phyloP scores from a whole-genome alignment of 169 alveolate genomes.

The Plasmodium ovale region DNA sequence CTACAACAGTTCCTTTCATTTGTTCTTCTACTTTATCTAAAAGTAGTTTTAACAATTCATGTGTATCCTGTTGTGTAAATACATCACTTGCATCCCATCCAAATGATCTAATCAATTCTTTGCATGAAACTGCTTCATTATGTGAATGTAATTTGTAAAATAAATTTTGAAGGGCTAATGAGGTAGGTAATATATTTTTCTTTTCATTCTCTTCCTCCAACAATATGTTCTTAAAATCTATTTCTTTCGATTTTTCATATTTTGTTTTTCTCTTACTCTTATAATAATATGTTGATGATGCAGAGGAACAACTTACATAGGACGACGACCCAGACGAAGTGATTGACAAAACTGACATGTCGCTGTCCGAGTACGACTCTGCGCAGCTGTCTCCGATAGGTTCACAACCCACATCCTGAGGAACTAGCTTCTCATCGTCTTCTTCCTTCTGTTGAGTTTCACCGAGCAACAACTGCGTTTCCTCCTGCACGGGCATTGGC shows the following conservation, averaged over 20 bases:
- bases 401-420: conserved; percentile 10
- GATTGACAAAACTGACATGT: conserved; percentile 49
- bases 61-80: conserved; percentile 97
- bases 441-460: neutral
- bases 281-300: conserved; percentile 30
- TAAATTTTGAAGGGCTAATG: conserved; percentile 93
- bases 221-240: conserved; percentile 81
- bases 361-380: conserved; percentile 38
- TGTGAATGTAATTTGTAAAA: conserved; percentile 93
- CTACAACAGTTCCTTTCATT: conserved; percentile 96
- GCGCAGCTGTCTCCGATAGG: neutral
- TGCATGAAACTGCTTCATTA: conserved; percentile 92
- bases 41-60: conserved; percentile 94
- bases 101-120: conserved; percentile 93
- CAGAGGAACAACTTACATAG: conserved; percentile 42
- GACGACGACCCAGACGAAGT: conserved; percentile 67
- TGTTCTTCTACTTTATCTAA: conserved; percentile 96
- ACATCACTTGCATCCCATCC: conserved; percentile 98
- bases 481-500: neutral
- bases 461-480: neutral
- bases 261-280: conserved; percentile 46
- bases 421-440: conserved; percentile 6
- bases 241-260: conserved; percentile 77
- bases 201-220: conserved; percentile 89
- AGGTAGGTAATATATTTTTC: conserved; percentile 85